Base-by-base conservation (phyloP, 805 yeast genomes). In the Candida hungchunana region DNA sequence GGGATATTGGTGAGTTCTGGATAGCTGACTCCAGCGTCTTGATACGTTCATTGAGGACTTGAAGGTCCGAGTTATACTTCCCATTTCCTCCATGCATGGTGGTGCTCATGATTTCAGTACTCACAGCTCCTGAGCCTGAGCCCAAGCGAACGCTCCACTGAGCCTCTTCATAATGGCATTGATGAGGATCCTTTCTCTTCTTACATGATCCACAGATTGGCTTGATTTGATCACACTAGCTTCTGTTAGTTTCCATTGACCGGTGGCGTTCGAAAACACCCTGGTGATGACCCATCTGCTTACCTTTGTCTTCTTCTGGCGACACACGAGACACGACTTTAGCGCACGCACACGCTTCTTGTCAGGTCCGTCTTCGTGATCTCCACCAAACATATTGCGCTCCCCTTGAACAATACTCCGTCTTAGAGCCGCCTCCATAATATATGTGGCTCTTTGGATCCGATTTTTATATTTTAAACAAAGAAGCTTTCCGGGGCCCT, bases 271-370 rank as follows among this genome's bases (percentile, higher is more conserved):
- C 32, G 40, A 31, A 25, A n/a, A 27, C 19, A 32, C 17, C 24
- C 27, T 10, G n/a, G n/a, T n/a, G n/a, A n/a, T n/a, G n/a, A n/a
- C n/a, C n/a, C n/a, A n/a, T n/a, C n/a, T 9, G 35, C 47, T n/a
- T 26, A 39, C 48, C 24, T 44, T 53, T 9, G 48, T 51, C 43
- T 54, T 54, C 39, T 45, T 46, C 25, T 44, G 46, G 13, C 58
- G 51, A 23, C 58, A 54, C 2, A 35, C 37, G 3, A 44, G 31
- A 24, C 58, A 54, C 5, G 57, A 49, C 35, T 48, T 53, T 3
- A 44, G 42, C 10, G 43, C 39, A 9, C 58, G 38, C 4, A 35
- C 36, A 2, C 56, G 37, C 34, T 50, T 51, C 36, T 34, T 38
- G 12, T 34, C 40, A 4, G 33, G 39, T 3, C 30, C 36, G 8